Base-by-base conservation (phyloP, 2,329 filamentous ascomycete species). In the Ceratocystis eucalypticola region DNA sequence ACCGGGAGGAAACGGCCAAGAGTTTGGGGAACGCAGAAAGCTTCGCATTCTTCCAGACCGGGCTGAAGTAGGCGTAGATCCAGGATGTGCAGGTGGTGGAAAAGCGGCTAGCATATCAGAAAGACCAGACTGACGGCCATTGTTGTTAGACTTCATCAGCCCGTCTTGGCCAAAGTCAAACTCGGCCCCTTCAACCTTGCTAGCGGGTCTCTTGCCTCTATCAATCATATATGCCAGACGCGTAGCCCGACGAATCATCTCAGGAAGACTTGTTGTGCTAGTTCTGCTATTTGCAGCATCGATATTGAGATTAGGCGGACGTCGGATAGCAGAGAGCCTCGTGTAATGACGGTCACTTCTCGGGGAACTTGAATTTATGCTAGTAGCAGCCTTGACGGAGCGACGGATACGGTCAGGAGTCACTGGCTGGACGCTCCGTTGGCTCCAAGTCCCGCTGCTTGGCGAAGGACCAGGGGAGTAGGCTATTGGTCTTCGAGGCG, bases 251-350 rank as follows among this genome's bases (percentile, higher is more conserved):
- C 85, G 83, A 70, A 99, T 97, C 68, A 99, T 78, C 74, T 97
- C 94, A 0, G 92, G 88, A 68, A 99, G 78, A 75, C 92, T 96
- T 1, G 94, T 97, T 69, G 96, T 80, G 73, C 92, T 96, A 3
- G 91, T 92, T 72, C 94, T 84, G 1, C 88, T 61, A 74, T 96
- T 91, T 17, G 89, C 89, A 3, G 89, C 89, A 72, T 92, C 87
- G 28, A 96, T 87, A 72, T 96, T 86, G 3, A 96, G 78, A 45
- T 83, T 84, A 2, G 90, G 88, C 41, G 93, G 92, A 62, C 82
- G 77, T 70, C 80, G 78, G 66, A 86, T 78, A 12, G 80, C 82
- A 10, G 84, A 85, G 28, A 84, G 70, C 20, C 78, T 76, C 69
- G 77, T 81, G 69, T 75, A 79, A 0, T 74, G 69, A 20, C 53